phyloP scores from a whole-genome alignment of 495 filamentous ascomycete genomes.

The Venustampulla echinocandica region DNA sequence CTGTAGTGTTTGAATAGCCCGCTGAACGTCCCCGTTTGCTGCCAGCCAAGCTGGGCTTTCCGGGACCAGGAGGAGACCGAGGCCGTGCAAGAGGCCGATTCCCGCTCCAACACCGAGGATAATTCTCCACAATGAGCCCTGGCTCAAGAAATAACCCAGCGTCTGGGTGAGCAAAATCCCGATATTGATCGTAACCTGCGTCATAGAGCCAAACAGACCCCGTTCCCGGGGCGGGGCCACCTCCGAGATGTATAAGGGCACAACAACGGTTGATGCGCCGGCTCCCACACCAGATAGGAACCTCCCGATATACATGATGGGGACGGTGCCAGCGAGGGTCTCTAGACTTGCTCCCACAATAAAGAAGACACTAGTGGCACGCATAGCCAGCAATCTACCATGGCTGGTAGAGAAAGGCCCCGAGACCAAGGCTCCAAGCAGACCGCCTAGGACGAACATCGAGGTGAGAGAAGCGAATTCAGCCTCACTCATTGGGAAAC shows the following conservation, averaged over 20 bases:
- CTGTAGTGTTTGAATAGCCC: conserved; percentile 59
- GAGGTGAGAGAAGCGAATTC: conserved; percentile 77
- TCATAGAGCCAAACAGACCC: conserved; percentile 84
- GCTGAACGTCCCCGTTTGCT: conserved; percentile 48
- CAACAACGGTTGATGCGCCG: conserved; percentile 82
- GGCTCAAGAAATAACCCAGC: conserved; percentile 78
- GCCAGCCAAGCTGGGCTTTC: conserved; percentile 86
- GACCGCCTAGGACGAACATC: conserved; percentile 84
- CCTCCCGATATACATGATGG: conserved; percentile 60
- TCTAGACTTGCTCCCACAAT: conserved; percentile 67
- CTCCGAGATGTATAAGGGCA: conserved; percentile 92
- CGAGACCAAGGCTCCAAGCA: conserved; percentile 70
- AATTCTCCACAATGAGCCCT: conserved; percentile 67
- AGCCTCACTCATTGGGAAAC: conserved; percentile 69
- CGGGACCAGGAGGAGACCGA: conserved; percentile 60
- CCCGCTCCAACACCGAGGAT: conserved; percentile 67
- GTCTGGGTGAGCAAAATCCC: conserved; percentile 80
- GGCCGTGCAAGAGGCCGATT: conserved; percentile 54
- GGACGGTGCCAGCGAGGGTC: conserved; percentile 57
- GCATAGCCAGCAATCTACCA: conserved; percentile 66
- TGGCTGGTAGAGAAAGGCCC: conserved; percentile 63
- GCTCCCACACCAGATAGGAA: conserved; percentile 76
- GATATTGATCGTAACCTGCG: conserved; percentile 89
- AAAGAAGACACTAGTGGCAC: conserved; percentile 65
- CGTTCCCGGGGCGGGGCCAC: conserved; percentile 68